Percentiles rank a stretch among this genome's conserved stretches.
Conservation (phyloP, 140 eudicot genomes). For the Senecio squalidus region DNA sequence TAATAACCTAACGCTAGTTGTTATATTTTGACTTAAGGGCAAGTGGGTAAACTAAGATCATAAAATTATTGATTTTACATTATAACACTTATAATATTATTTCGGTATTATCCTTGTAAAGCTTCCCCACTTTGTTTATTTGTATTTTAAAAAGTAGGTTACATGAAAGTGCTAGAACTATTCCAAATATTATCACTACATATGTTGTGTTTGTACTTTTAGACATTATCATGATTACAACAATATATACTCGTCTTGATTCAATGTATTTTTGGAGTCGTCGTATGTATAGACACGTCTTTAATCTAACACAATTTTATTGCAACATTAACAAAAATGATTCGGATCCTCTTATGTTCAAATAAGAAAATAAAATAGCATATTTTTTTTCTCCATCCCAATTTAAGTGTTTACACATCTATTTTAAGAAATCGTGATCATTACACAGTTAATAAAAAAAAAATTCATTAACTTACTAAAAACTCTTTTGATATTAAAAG, state of each 20-base stretch:
- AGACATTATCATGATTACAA: not conserved
- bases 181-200: not conserved
- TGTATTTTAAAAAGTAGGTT: not conserved
- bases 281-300: too few species aligned
- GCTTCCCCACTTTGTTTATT: not conserved
- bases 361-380: too few species aligned
- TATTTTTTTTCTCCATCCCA: too few species aligned
- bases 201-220: constrained; percentile 2
- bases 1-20: not conserved
- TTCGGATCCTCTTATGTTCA: too few species aligned
- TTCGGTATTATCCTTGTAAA: not conserved
- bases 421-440: too few species aligned
- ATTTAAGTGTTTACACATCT: too few species aligned
- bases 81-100: not conserved
- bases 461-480: too few species aligned
- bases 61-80: not conserved
- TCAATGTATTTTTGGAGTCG: not conserved
- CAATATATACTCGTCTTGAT: not conserved
- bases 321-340: too few species aligned
- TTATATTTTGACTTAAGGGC: constrained; percentile 11
- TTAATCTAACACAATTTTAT: too few species aligned
- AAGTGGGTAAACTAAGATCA: not conserved
- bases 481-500: too few species aligned
- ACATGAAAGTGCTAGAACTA: not conserved
- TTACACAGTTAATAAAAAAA: too few species aligned